These are phyloP conservation scores for Beta corolliflora DNA, from an alignment of 179 eudicot species.

Conservation along the genomic window DNA sequence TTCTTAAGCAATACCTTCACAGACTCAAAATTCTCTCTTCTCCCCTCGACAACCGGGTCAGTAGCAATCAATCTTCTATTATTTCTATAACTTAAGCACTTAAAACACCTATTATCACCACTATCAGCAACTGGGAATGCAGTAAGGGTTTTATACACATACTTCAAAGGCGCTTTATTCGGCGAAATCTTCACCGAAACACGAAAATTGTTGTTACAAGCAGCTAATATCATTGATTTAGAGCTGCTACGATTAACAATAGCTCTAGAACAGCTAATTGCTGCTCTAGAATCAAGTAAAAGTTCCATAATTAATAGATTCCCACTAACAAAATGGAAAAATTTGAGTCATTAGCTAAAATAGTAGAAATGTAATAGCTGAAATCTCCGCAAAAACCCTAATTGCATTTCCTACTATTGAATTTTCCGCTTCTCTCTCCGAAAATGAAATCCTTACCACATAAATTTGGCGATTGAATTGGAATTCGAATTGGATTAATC, in stretches of 20 bases:
- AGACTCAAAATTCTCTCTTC: slow-evolving; percentile 27
- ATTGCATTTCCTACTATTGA: slow-evolving; percentile 13
- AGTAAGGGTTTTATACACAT: slow-evolving; percentile 21
- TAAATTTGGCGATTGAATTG: not conserved
- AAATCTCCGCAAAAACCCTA: slow-evolving; percentile 14
- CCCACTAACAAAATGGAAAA: not conserved
- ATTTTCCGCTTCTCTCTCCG: too few relatives aligned
- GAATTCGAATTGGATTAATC: not conserved
- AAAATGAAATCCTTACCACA: not conserved
- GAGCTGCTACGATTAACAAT: slow-evolving; percentile 24
- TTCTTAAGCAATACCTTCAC: slow-evolving; percentile 42
- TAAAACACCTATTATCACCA: slow-evolving; percentile 20
- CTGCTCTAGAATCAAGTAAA: slow-evolving; percentile 30
- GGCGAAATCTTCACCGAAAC: slow-evolving; percentile 26
- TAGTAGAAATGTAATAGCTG: slow-evolving; percentile 11
- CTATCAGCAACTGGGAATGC: slow-evolving; percentile 15
- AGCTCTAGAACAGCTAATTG: slow-evolving; percentile 33
- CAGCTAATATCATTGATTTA: slow-evolving; percentile 28
- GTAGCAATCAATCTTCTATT: slow-evolving; percentile 15
- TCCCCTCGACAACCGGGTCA: slow-evolving; percentile 2
- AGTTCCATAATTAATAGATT: slow-evolving; percentile 31
- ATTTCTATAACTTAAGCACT: slow-evolving; percentile 30
- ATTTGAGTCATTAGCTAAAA: slow-evolving; percentile 18
- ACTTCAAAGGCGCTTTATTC: slow-evolving; percentile 16
- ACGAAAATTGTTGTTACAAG: slow-evolving; percentile 26